Evolutionary conservation across 805 yeast genomes (phyloP), one percentile per base, ranked within the genome.

Genomic region (Lipomyces yamadae): DNA sequence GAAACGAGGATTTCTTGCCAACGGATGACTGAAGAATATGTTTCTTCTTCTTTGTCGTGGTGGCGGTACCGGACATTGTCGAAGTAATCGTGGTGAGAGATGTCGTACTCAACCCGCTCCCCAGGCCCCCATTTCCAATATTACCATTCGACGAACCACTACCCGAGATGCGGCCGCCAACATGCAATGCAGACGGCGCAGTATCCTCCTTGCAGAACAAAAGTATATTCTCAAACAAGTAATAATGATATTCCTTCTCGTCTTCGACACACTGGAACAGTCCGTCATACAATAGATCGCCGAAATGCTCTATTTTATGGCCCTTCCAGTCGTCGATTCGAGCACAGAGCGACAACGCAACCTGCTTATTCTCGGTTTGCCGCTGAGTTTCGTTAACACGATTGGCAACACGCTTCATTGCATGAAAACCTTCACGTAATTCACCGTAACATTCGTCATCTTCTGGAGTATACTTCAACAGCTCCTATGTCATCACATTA

Each of bases 311-410:
- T 56, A 89, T 80, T 66, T 88, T 87, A 76, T 91, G 92, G 30
- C 97, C 98, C 72, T 92, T 87, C 99, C 99, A 95, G 78, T 93
- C 96, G 30, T 83, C 81, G 10, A 94, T 96, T 65, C 93, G 85
- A 29, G 86, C 90, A 63, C 84, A 82, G 56, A 95, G 82, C 62
- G 88, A 89, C 71, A 85, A 86, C 54, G 90, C 82, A 48, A 86
- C 84, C 66, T 87, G 89, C 63, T 87, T 84, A 77, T 95, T 95
- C 76, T 95, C 99, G 1, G 95, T 88, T 70, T 90, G 83, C 78
- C 99, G 85, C 79, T 93, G 97, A 24, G 96, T 91, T 77, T 95
- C 99, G 79, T 95, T 95, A 45, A 95, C 94, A 71, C 86, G 87
- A 72, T 86, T 84, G 29, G 97, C 97, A 73, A 94, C 93, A 70